These are phyloP conservation scores for Madurella fahalii DNA, from an alignment of 2,329 filamentous ascomycete species.

Conservation along the genomic window DNA sequence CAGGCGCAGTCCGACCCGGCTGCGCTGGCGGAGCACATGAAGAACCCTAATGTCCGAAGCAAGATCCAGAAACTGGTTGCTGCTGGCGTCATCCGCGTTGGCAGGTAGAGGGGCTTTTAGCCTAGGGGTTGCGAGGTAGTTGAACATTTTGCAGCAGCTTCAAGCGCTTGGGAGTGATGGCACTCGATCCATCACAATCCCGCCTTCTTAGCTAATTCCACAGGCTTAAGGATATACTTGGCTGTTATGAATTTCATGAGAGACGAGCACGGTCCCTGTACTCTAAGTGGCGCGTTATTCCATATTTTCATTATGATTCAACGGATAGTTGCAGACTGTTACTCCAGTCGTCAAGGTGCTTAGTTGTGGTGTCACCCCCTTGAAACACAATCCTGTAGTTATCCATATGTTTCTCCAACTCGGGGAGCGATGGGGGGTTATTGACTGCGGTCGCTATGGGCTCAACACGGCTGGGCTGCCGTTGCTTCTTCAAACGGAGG, in stretches of 20 bases:
- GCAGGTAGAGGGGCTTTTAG: conserved; percentile 31
- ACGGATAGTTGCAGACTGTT: not conserved
- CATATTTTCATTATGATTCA: not conserved
- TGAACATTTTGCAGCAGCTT: not conserved
- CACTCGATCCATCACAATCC: not conserved
- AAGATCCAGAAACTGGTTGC: conserved; percentile 96
- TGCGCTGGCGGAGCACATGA: conserved; percentile 95
- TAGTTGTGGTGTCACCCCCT: no score
- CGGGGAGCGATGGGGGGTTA: no score
- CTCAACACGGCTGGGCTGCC: no score
- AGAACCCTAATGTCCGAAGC: conserved; percentile 75
- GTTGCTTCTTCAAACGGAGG: no score
- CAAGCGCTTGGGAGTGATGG: not conserved
- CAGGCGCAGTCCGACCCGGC: conserved; percentile 92
- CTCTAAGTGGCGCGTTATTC: conserved; percentile 4
- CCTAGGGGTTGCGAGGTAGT: not conserved
- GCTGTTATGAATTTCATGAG: conserved; percentile 21
- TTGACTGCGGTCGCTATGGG: no score
- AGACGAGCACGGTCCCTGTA: conserved; percentile 12
- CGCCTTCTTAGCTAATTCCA: not conserved
- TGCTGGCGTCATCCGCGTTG: conserved; percentile 83
- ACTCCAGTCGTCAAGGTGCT: no score
- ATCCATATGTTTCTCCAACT: no score
- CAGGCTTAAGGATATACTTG: not conserved
- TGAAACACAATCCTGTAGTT: no score